Conservation (phyloP, 2,329 filamentous ascomycete genomes). For the Hypoxylon rubiginosum region DNA sequence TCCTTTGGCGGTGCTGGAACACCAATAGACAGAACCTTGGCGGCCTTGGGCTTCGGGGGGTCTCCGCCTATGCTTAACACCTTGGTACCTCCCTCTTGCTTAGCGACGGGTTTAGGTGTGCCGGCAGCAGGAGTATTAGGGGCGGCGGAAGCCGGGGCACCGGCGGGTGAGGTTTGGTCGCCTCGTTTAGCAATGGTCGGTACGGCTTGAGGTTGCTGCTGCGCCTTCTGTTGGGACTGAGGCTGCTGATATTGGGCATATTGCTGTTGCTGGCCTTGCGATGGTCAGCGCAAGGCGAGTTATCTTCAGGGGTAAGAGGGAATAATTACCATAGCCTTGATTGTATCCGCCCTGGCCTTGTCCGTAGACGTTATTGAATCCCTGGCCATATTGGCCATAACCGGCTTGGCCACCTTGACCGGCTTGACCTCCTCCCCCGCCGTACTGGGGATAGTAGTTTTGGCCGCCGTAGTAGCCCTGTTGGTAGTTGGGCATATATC, state of each 20-base stretch:
- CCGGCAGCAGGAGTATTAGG: slow-evolving; percentile 54
- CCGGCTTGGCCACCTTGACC: slow-evolving; percentile 53
- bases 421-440: slow-evolving; percentile 54
- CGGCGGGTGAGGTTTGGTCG: slow-evolving; percentile 59
- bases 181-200: slow-evolving; percentile 76
- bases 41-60: slow-evolving; percentile 62
- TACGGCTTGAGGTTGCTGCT: slow-evolving; percentile 54
- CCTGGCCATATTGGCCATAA: slow-evolving; percentile 67
- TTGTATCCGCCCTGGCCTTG: slow-evolving; percentile 57
- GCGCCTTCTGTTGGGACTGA: slow-evolving; percentile 62
- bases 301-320: slow-evolving; percentile 8
- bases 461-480: slow-evolving; percentile 64
- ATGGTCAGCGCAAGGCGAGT: slow-evolving; percentile 13
- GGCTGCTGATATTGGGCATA: slow-evolving; percentile 68
- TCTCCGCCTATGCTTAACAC: slow-evolving; percentile 74
- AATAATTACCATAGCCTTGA: slow-evolving; percentile 57
- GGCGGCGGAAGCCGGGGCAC: slow-evolving; percentile 56
- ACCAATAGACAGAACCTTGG: slow-evolving; percentile 85
- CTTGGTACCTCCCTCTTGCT: slow-evolving; percentile 71
- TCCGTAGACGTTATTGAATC: slow-evolving; percentile 64
- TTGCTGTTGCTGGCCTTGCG: slow-evolving; percentile 55
- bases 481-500: slow-evolving; percentile 69
- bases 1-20: slow-evolving; percentile 67
- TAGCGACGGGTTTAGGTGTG: slow-evolving; percentile 64
- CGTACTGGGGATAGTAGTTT: slow-evolving; percentile 70